Evolutionary conservation across 495 filamentous ascomycete genomes (phyloP), one percentile per base, ranked within the genome.

Genomic region (Annulohypoxylon nitens): DNA sequence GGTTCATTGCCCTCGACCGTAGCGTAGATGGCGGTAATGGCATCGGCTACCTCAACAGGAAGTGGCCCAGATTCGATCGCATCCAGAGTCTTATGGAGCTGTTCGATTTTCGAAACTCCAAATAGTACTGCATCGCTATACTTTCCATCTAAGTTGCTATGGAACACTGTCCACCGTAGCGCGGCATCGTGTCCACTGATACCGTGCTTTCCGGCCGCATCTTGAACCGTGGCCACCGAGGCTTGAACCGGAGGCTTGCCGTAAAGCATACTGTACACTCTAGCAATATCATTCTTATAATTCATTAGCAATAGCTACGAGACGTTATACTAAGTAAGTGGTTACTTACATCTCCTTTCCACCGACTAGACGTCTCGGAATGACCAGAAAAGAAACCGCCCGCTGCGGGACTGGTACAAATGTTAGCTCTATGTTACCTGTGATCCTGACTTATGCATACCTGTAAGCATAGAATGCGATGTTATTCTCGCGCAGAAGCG

Each of bases 381-480:
- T 37, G 30, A 14, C 33, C 54, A 1, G 54, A 37, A 33, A 58
- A 58, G 9, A 37, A 11, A 7, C 54, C 54, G 18, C 54, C 54
- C n/a, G 54, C 54, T 9, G 54, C 54, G 9, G 54, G 54, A 11
- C 54, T 50, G 9, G 20, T 25, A 50, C 6, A 50, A 23, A 3
- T 16, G 47, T 50, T 25, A 50, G 47, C 10, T 8, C 20, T 2
- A 25, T 16, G 1, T 9, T 6, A 47, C 43, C n/a, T 47, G 6
- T 7, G 16, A 6, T 50, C 2, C 8, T 11, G 1, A 26, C 20
- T 10, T 50, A 2, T 4, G 18, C 47, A 1, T 50, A 50, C 47
- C 47, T 58, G 11, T 18, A 58, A 3, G 79, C 83, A 51, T 83
- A 82, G 57, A 85, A 84, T 0, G 78, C 67, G 14, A 88, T 87